Conservation (phyloP, 345 rosid genomes). For the Heritiera fomes region DNA sequence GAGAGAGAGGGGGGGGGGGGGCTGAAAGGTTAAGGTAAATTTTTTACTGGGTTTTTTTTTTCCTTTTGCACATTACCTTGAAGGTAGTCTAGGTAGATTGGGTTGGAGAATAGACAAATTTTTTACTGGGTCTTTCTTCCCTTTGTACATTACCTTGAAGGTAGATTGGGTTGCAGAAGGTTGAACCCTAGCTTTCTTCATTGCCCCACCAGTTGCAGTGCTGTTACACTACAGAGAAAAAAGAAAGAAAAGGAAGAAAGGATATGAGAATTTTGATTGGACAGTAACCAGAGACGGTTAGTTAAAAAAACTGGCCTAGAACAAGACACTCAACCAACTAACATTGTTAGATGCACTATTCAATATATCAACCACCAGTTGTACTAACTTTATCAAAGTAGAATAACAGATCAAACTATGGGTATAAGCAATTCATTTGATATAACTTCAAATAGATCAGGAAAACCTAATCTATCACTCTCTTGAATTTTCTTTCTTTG, state of each 20-base stretch:
- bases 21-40: constrained; percentile 9
- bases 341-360: neutral
- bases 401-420: neutral
- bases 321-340: neutral
- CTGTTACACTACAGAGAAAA: constrained; percentile 62
- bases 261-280: constrained; percentile 16
- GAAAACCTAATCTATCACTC: constrained; percentile 13
- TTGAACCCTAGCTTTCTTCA: constrained; percentile 90
- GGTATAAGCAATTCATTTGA: neutral
- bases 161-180: constrained; percentile 74
- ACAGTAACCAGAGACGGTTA: constrained; percentile 12
- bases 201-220: constrained; percentile 67
- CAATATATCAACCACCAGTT: neutral
- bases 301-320: constrained; percentile 6
- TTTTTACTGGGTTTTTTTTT: neutral
- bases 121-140: neutral
- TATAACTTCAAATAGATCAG: neutral
- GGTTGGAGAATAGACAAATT: constrained; percentile 41
- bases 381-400: neutral
- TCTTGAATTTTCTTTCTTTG: neutral
- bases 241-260: neutral
- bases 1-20: constrained; percentile 28
- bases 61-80: too few relatives aligned
- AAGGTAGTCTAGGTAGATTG: too few relatives aligned
- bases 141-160: constrained; percentile 56